phyloP scores from a whole-genome alignment of 1,139 yeast genomes.

The Debaryomycetaceae sp. region DNA sequence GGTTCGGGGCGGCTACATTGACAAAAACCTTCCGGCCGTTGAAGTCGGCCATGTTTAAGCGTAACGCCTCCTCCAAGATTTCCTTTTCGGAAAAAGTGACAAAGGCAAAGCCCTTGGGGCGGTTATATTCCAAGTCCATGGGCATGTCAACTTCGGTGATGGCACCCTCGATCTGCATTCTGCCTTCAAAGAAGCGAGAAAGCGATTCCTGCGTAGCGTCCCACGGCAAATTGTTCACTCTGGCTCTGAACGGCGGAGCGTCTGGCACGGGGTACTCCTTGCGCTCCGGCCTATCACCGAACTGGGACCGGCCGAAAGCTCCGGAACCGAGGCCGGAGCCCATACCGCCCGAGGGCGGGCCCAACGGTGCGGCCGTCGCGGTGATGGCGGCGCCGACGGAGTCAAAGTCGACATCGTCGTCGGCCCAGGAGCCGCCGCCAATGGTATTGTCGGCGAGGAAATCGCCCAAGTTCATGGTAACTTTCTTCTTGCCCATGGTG shows the following conservation, averaged over 20 bases:
- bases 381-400: conserved; percentile 14
- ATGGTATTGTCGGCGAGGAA: conserved; percentile 38
- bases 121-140: conserved; percentile 49
- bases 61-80: conserved; percentile 59
- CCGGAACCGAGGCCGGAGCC: conserved; percentile 9
- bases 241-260: conserved; percentile 82
- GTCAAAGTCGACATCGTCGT: conserved; percentile 17
- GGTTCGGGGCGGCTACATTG: conserved; percentile 83
- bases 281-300: conserved; percentile 26
- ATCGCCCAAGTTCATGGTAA: conserved; percentile 41
- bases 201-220: conserved; percentile 62
- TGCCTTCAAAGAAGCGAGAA: conserved; percentile 55
- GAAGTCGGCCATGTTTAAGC: conserved; percentile 51
- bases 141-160: conserved; percentile 60
- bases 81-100: conserved; percentile 64
- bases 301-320: conserved; percentile 2
- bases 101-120: conserved; percentile 79
- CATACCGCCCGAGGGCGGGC: conserved; percentile 3
- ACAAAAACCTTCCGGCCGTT: conserved; percentile 74
- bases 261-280: conserved; percentile 83
- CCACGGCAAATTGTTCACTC: conserved; percentile 80
- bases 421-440: conserved; percentile 27
- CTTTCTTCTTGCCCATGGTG: conserved; percentile 29
- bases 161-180: conserved; percentile 38
- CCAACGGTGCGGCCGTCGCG: conserved; percentile 16